Evolutionary conservation across 202 grass and related monocot species (phyloP).

Genomic region (Bolboschoenoplectus hybrid): DNA sequence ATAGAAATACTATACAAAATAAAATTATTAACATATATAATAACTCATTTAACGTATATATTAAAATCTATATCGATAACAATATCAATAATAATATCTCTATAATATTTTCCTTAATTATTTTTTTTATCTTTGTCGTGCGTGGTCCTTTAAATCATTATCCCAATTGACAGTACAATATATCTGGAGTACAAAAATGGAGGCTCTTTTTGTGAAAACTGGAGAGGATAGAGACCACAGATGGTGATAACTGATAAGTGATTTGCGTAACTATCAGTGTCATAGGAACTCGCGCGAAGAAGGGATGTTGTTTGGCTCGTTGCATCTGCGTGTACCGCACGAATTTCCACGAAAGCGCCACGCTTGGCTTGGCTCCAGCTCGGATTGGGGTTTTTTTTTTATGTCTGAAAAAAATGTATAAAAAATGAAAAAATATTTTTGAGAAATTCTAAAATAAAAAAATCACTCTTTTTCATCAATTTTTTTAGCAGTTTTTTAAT

Average conservation of each 20-base stretch:
- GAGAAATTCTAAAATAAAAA: no score
- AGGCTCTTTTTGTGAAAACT: background rate
- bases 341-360: conserved; percentile 20
- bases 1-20: no score
- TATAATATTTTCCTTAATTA: no score
- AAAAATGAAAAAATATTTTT: no score
- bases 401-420: no score
- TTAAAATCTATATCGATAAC: no score
- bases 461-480: no score
- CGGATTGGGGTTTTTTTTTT: no score
- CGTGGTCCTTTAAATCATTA: background rate
- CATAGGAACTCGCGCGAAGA: background rate
- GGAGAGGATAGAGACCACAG: background rate
- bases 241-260: background rate
- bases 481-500: no score
- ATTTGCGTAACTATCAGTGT: background rate
- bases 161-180: background rate
- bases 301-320: background rate
- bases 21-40: no score
- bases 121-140: background rate
- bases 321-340: conserved; percentile 32
- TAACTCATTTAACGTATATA: no score
- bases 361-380: background rate
- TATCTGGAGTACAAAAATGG: background rate
- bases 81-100: no score